Evolutionary conservation across 352 stramenopile genomes (phyloP).

Genomic region (Phytophthora fragariae): DNA sequence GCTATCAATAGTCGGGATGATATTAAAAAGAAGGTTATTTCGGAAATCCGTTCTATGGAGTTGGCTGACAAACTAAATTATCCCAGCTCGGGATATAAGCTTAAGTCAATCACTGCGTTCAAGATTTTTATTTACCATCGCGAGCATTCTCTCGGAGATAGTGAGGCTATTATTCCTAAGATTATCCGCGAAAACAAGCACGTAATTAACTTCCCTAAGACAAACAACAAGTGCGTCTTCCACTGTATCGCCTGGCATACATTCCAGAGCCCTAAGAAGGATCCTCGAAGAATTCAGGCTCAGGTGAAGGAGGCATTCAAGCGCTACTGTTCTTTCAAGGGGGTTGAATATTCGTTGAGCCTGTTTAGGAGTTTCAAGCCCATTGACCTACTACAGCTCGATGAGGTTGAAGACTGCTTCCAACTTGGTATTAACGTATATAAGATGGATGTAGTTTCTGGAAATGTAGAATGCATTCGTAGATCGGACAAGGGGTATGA

Average conservation of each 20-base stretch:
- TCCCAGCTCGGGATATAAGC: not conserved
- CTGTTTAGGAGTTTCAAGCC: conserved; percentile 3
- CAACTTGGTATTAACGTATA: no score
- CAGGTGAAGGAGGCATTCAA: no score
- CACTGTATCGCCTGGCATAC: conserved; percentile 18
- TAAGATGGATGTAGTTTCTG: no score
- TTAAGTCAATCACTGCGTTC: not conserved
- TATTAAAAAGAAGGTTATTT: not conserved
- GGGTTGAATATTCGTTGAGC: not conserved
- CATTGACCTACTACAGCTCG: conserved; percentile 13
- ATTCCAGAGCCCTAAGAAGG: conserved; percentile 4
- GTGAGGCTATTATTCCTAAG: conserved; percentile 2
- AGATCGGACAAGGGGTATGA: no score
- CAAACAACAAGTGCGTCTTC: conserved; percentile 21
- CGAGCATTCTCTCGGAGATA: not conserved
- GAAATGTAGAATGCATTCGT: no score
- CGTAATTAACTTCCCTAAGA: conserved; percentile 20
- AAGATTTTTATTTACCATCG: conserved; percentile 1
- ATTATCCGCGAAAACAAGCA: conserved; percentile 18
- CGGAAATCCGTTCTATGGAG: no score
- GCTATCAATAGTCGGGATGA: no score
- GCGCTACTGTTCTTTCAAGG: not conserved
- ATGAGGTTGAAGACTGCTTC: no score
- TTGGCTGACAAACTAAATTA: not conserved
- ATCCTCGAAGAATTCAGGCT: conserved; percentile 9